These are phyloP conservation scores for Mycena citricolor DNA, from an alignment of 1,284 basidiomycete genomes.

Conservation along the genomic window DNA sequence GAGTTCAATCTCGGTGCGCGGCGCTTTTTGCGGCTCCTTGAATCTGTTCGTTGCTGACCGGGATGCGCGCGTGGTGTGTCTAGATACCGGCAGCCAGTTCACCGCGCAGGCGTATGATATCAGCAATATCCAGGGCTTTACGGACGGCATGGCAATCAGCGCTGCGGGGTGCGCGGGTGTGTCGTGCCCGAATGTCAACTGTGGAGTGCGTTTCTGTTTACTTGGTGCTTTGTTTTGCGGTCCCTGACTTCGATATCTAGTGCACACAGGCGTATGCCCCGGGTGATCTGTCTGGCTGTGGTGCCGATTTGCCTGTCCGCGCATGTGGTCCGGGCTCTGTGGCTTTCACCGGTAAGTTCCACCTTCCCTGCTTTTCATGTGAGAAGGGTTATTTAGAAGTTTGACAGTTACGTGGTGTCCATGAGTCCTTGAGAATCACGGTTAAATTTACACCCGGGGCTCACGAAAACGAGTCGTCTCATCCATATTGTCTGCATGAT, in stretches of 20 bases:
- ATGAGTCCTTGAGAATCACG: too few relatives aligned
- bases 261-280: slow-evolving; percentile 36
- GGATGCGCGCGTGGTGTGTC: not conserved
- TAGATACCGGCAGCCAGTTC: slow-evolving; percentile 34
- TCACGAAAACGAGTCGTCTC: too few relatives aligned
- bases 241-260: slow-evolving; percentile 11
- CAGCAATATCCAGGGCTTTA: slow-evolving; percentile 43
- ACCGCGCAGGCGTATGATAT: slow-evolving; percentile 41
- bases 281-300: slow-evolving; percentile 36
- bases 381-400: too few relatives aligned
- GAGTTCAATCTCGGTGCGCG: slow-evolving; percentile 36
- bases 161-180: slow-evolving; percentile 40
- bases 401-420: too few relatives aligned
- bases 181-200: slow-evolving; percentile 37
- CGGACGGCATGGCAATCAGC: slow-evolving; percentile 36
- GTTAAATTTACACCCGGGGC: too few relatives aligned
- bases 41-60: not conserved
- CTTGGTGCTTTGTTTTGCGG: not conserved
- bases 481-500: too few relatives aligned
- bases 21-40: not conserved
- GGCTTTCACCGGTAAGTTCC: slow-evolving; percentile 12
- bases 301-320: slow-evolving; percentile 35
- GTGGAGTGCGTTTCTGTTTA: slow-evolving; percentile 25
- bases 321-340: slow-evolving; percentile 32
- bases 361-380: not conserved